Percentiles rank a stretch among this genome's conserved stretches.
Evolutionary conservation across 1,284 basidiomycete genomes (phyloP).

Genomic region (Lignosus rhinocerotis): DNA sequence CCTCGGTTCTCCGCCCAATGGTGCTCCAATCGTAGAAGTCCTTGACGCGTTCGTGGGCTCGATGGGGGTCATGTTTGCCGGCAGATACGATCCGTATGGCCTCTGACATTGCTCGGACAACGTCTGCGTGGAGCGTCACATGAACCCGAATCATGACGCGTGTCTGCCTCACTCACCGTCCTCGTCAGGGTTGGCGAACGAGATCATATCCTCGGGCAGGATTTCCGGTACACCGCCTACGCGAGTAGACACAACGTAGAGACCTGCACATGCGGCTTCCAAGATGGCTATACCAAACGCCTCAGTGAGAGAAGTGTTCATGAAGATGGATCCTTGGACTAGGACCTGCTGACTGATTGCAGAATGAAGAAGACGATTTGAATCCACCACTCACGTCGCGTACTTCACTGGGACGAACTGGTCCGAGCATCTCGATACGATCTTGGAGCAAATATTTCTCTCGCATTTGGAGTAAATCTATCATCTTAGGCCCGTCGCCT

Average conservation of each 20-base stretch:
- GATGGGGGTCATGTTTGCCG: conserved; percentile 74
- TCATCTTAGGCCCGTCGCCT: conserved; percentile 87
- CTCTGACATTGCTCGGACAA: conserved; percentile 80
- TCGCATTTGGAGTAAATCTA: conserved; percentile 94
- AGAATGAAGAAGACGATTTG: background rate
- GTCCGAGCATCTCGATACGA: conserved; percentile 86
- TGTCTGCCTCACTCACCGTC: conserved; percentile 44
- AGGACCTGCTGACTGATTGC: conserved; percentile 59
- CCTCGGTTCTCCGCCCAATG: conserved; percentile 81
- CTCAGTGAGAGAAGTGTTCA: conserved; percentile 96
- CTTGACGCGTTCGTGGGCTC: conserved; percentile 78
- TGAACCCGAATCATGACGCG: background rate
- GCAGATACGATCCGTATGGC: conserved; percentile 74
- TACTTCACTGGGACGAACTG: conserved; percentile 82
- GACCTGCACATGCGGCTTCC: conserved; percentile 93
- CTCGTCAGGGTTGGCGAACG: conserved; percentile 90
- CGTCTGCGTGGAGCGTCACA: conserved; percentile 52
- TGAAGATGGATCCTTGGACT: conserved; percentile 83
- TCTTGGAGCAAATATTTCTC: conserved; percentile 91
- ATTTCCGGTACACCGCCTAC: conserved; percentile 98
- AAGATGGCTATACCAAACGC: conserved; percentile 96
- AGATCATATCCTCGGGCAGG: conserved; percentile 90
- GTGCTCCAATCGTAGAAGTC: conserved; percentile 88
- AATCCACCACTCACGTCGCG: conserved; percentile 55
- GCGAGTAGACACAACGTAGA: conserved; percentile 92